These are phyloP conservation scores for Gossypium lobatum DNA, from an alignment of 441 rosid species.

Conservation along the genomic window DNA sequence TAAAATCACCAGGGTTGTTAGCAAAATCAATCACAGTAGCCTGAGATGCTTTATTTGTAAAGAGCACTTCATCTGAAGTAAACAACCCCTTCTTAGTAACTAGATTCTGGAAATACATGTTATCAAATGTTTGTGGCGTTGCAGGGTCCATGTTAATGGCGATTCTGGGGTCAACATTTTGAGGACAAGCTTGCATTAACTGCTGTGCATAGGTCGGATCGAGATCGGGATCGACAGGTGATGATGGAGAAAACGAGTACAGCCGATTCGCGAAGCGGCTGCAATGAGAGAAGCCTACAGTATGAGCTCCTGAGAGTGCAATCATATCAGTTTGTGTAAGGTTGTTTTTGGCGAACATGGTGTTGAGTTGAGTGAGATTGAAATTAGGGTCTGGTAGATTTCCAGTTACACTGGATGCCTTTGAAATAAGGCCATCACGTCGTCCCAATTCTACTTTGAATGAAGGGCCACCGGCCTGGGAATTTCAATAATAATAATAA, in stretches of 20 bases:
- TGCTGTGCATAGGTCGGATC: slow-evolving; percentile 43
- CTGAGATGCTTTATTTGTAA: slow-evolving; percentile 43
- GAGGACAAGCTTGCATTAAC: slow-evolving; percentile 47
- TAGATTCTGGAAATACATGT: slow-evolving; percentile 57
- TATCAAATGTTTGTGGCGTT: slow-evolving; percentile 53
- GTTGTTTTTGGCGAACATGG: slow-evolving; percentile 41
- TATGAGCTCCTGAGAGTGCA: slow-evolving; percentile 86
- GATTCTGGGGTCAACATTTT: slow-evolving; percentile 36
- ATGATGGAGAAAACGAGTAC: slow-evolving; percentile 50
- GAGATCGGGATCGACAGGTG: slow-evolving; percentile 58
- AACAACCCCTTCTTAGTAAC: slow-evolving; percentile 67
- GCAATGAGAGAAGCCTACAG: slow-evolving; percentile 82
- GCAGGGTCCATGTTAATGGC: slow-evolving; percentile 50
- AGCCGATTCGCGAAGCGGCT: slow-evolving; percentile 54
- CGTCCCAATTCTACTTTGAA: slow-evolving; percentile 73
- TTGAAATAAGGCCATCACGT: slow-evolving; percentile 56
- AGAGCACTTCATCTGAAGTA: slow-evolving; percentile 63
- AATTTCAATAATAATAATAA: neutral
- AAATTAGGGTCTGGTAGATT: slow-evolving; percentile 56
- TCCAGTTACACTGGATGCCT: slow-evolving; percentile 50
- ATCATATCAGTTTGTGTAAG: slow-evolving; percentile 66
- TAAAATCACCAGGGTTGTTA: slow-evolving; percentile 39
- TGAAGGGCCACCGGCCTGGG: slow-evolving; percentile 67
- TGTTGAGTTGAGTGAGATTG: slow-evolving; percentile 32
- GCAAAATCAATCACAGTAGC: slow-evolving; percentile 57